A percentile compares a stretch with the other conserved stretches of the same genome.
These are phyloP conservation scores for Sextonia rubra DNA, from an alignment of 164 flowering plant species.

Conservation along the genomic window DNA sequence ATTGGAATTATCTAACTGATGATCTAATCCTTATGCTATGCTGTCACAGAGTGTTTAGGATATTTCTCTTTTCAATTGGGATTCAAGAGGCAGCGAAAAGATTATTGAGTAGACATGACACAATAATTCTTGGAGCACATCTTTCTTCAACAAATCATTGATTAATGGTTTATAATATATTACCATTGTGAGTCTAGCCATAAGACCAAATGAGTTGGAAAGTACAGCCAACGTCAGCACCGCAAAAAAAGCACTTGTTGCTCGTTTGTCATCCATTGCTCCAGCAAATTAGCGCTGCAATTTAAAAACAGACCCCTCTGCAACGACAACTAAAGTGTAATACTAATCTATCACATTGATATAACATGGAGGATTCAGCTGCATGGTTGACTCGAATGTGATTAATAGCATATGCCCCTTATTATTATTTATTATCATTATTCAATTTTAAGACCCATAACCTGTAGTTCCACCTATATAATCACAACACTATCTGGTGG, in stretches of 20 bases:
- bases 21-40: neutral
- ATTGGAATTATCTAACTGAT: neutral
- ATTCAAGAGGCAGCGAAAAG: neutral
- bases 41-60: neutral
- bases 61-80: neutral
- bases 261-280: constrained; percentile 19
- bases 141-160: too few species aligned
- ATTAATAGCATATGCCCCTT: too few species aligned
- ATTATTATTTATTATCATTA: too few species aligned
- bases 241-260: constrained; percentile 30
- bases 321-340: neutral
- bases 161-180: neutral
- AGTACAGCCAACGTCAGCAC: constrained; percentile 33
- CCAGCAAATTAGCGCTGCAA: neutral
- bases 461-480: too few species aligned
- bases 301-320: neutral
- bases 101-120: neutral
- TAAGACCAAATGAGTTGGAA: constrained; percentile 48
- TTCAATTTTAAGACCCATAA: too few species aligned
- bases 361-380: too few species aligned
- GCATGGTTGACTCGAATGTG: too few species aligned
- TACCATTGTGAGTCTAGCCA: constrained; percentile 73
- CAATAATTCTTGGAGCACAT: neutral
- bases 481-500: too few species aligned
- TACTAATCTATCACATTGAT: too few species aligned